Evolutionary conservation across 2,329 filamentous ascomycete genomes (phyloP).

Genomic region (Diplocarpon rosae): DNA sequence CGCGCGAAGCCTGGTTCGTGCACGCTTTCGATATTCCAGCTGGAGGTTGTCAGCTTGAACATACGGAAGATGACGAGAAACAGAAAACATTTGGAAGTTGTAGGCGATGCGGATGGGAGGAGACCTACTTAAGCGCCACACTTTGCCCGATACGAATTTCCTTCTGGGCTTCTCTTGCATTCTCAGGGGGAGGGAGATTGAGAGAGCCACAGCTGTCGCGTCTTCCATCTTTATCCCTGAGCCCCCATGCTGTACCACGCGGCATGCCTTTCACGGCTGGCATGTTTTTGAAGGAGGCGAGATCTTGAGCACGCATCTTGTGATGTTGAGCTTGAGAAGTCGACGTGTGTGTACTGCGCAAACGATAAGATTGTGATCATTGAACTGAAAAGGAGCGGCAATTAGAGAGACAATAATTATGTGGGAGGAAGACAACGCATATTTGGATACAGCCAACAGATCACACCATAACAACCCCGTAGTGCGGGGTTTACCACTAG

Average conservation of each 20-base stretch:
- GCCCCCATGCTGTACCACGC: constrained; percentile 33
- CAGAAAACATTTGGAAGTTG: neutral
- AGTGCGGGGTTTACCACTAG: too few relatives aligned
- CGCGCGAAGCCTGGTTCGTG: constrained; percentile 13
- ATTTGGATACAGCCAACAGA: too few relatives aligned
- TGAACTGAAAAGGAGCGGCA: too few relatives aligned
- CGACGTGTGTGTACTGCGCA: neutral
- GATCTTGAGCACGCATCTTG: constrained; percentile 16
- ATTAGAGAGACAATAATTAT: neutral
- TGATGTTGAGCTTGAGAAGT: neutral
- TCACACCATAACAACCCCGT: too few relatives aligned
- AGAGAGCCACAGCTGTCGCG: constrained; percentile 34
- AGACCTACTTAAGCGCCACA: constrained; percentile 21
- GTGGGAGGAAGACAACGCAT: too few relatives aligned
- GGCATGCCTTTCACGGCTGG: constrained; percentile 32
- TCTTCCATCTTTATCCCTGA: constrained; percentile 36
- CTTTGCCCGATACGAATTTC: constrained; percentile 33
- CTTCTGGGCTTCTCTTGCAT: constrained; percentile 30
- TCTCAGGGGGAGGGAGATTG: constrained; percentile 34
- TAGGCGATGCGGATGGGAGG: too few relatives aligned
- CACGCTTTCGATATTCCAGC: constrained; percentile 12
- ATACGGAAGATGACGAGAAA: neutral
- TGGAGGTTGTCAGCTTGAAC: neutral
- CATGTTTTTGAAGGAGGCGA: constrained; percentile 31
- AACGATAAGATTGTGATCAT: neutral